These are phyloP conservation scores for Camelina neglecta DNA, from an alignment of 345 rosid species.

Conservation along the genomic window DNA sequence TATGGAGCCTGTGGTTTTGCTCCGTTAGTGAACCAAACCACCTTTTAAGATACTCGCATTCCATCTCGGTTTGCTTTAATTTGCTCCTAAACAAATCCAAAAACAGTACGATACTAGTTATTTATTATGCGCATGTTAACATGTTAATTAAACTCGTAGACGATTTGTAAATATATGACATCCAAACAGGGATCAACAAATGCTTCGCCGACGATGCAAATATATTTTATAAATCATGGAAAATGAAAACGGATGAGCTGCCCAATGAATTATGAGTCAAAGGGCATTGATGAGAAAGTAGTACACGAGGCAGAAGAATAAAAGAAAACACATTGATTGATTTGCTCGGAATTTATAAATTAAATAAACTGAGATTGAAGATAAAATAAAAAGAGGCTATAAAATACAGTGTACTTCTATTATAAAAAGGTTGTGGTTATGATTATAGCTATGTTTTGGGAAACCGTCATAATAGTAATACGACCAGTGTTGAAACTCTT, in stretches of 20 bases:
- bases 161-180: not conserved
- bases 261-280: slow-evolving; percentile 44
- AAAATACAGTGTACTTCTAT: not conserved
- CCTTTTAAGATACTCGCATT: slow-evolving; percentile 89
- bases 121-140: slow-evolving; percentile 1
- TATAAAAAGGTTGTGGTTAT: slow-evolving; percentile 27
- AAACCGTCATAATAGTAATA: slow-evolving; percentile 41
- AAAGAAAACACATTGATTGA: slow-evolving; percentile 36
- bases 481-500: slow-evolving; percentile 35
- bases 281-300: slow-evolving; percentile 39
- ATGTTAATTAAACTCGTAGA: slow-evolving; percentile 4
- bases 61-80: slow-evolving; percentile 94
- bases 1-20: slow-evolving; percentile 84
- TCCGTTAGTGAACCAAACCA: slow-evolving; percentile 94
- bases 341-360: not conserved
- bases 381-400: not conserved
- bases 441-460: slow-evolving; percentile 43
- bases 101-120: not conserved
- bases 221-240: not conserved
- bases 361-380: not conserved
- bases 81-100: slow-evolving; percentile 68
- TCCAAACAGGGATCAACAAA: slow-evolving; percentile 9
- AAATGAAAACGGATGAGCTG: slow-evolving; percentile 40
- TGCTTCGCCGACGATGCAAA: slow-evolving; percentile 29
- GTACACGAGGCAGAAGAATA: slow-evolving; percentile 41